Conservation (phyloP, 768 basidiomycete genomes). For the Lactarius deliciosus region DNA sequence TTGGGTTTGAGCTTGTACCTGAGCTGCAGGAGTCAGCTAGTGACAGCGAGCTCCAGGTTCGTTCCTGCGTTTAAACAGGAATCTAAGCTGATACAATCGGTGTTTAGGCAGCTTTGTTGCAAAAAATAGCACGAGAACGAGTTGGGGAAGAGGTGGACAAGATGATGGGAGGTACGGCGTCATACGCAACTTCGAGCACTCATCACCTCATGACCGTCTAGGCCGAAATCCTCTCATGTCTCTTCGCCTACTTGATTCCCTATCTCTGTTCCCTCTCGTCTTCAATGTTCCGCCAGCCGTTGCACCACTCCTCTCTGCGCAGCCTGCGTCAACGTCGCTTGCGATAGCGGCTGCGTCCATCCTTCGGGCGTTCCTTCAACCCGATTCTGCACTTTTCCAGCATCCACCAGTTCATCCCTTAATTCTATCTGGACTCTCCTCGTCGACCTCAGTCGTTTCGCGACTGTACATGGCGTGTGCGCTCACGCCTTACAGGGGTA, state of each 20-base stretch:
- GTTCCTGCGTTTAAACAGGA: neutral
- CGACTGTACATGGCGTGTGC: conserved; percentile 79
- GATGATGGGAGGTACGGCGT: conserved; percentile 75
- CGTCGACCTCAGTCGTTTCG: conserved; percentile 44
- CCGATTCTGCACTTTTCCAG: conserved; percentile 31
- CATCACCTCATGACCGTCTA: conserved; percentile 34
- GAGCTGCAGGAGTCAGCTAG: conserved; percentile 64
- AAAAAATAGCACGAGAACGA: conserved; percentile 88
- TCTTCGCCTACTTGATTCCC: conserved; percentile 68
- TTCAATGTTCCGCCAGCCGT: conserved; percentile 56
- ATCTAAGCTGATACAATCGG: conserved; percentile 9
- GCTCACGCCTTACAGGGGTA: conserved; percentile 65
- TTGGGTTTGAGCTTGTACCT: conserved; percentile 74
- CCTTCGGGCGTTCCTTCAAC: conserved; percentile 49
- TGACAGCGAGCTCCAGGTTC: conserved; percentile 64
- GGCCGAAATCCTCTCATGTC: conserved; percentile 74
- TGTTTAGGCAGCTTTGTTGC: conserved; percentile 58
- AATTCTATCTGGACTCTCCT: conserved; percentile 38
- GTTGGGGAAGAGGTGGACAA: conserved; percentile 91
- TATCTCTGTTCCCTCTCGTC: conserved; percentile 68
- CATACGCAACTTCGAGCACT: conserved; percentile 12
- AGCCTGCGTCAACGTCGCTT: conserved; percentile 39
- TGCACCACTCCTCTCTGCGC: conserved; percentile 45
- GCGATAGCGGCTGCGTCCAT: conserved; percentile 60
- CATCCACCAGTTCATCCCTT: conserved; percentile 51